Base-by-base conservation (phyloP, 2,329 filamentous ascomycete species). In the Penicillium sp. region DNA sequence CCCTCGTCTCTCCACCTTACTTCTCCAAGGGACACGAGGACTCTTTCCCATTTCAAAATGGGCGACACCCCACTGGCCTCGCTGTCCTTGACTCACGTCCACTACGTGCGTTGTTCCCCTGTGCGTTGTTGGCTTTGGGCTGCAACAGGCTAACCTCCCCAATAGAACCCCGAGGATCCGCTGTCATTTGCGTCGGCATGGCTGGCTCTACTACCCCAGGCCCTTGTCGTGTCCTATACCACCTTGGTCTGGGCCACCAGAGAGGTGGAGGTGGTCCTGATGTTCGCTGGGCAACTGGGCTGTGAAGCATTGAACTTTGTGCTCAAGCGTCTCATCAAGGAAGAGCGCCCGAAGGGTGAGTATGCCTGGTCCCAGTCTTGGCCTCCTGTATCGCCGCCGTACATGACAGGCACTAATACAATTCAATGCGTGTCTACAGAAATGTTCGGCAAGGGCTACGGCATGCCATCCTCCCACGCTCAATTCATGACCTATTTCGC, bases 401-500 rank as follows among this genome's bases (percentile, higher is more conserved):
- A 37, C 5, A 26, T 10, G 4, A 12, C 6, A n/a, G 38, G 37
- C 51, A 15, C 51, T 54, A 12, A 54, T n/a, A 22, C 12, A 12
- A 26, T 30, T 6, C 9, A 37, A 53, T 38, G 19, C 19, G 10
- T 44, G 2, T 55, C 56, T 19, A 38, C 44, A 88, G 86, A 86
- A 78, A 87, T 89, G 82, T 88, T 93, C 73, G 87, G 92, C 59
- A 96, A 96, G 78, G 95, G 95, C 66, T 99, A 99, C 75, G 96
- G 95, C 70, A 99, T 99, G 96, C 95, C 95, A 12, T 89, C 87
- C 8, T 97, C 93, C 40, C 95, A 99, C 80, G 91, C 95, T 9
- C 95, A 99, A 81, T 99, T 97, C 76, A 91, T 94, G 64, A 86
- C 90, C 59, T 99, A 92, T 82, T 98, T 97, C 85, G 90, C 92